Evolutionary conservation across 108 stramenopile genomes (phyloP).

Genomic region (Cyclotella kingstonii): DNA sequence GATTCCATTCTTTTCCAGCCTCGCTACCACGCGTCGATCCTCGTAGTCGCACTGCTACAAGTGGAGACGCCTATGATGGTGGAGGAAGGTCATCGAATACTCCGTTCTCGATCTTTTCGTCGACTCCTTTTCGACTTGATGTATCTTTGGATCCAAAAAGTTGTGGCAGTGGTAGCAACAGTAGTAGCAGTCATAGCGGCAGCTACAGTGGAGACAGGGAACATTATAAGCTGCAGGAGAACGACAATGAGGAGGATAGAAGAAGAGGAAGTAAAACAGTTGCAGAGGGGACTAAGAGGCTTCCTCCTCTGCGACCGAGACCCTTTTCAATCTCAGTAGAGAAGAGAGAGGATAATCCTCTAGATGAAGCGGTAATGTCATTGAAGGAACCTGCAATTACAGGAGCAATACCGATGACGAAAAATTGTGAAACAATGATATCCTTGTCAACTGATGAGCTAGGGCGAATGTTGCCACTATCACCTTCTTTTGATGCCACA

Average conservation of each 20-base stretch:
- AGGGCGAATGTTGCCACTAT: not conserved
- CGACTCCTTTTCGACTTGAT: constrained; percentile 38
- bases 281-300: too few species aligned
- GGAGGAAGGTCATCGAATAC: not conserved
- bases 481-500: constrained; percentile 21
- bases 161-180: not conserved
- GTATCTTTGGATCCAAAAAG: constrained; percentile 23
- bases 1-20: constrained; percentile 79
- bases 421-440: not conserved
- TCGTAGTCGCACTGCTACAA: constrained; percentile 2
- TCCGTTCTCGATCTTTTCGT: too few species aligned
- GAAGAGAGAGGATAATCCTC: too few species aligned
- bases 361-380: too few species aligned
- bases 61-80: not conserved
- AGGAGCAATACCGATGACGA: not conserved
- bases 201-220: too few species aligned
- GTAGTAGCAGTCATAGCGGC: constrained; percentile 2
- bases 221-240: too few species aligned
- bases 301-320: too few species aligned
- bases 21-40: constrained; percentile 72
- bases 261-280: too few species aligned
- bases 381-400: too few species aligned
- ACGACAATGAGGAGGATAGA: too few species aligned
- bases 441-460: not conserved
- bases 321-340: too few species aligned